These are phyloP conservation scores for Annona cherimola DNA, from an alignment of 164 flowering plant species.

Conservation along the genomic window DNA sequence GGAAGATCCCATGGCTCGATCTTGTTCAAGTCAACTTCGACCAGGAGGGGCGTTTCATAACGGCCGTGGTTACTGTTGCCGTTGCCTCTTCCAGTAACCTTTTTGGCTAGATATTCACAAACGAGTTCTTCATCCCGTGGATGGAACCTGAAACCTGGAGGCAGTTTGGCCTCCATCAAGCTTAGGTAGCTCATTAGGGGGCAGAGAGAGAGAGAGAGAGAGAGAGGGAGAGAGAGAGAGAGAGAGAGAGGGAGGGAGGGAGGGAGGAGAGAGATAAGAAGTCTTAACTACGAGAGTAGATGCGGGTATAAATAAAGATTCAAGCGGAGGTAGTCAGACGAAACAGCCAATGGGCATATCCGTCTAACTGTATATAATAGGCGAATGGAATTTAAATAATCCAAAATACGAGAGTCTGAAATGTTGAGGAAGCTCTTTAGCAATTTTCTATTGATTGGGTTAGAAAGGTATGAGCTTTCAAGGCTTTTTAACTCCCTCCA, in stretches of 20 bases:
- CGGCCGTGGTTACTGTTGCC: slow-evolving; percentile 11
- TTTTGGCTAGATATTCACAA: slow-evolving; percentile 61
- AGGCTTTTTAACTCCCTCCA: too few relatives aligned
- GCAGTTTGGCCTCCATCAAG: slow-evolving; percentile 59
- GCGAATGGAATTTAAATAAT: too few relatives aligned
- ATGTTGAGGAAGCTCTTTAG: too few relatives aligned
- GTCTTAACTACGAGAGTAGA: background rate
- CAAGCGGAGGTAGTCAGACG: background rate
- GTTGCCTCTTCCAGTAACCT: slow-evolving; percentile 33
- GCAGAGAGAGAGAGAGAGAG: background rate
- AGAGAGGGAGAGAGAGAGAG: slow-evolving; percentile 4
- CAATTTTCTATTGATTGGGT: too few relatives aligned
- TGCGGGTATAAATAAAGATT: background rate
- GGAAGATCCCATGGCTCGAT: slow-evolving; percentile 87
- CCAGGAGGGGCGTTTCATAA: slow-evolving; percentile 28
- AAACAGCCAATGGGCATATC: background rate
- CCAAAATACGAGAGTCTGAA: too few relatives aligned
- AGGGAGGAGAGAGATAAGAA: background rate
- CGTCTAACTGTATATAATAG: background rate
- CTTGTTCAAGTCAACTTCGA: slow-evolving; percentile 73
- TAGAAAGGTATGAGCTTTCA: too few relatives aligned
- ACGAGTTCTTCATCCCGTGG: slow-evolving; percentile 75
- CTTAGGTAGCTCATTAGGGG: slow-evolving; percentile 36
- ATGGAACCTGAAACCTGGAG: slow-evolving; percentile 80
- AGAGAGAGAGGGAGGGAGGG: slow-evolving; percentile 1